These are phyloP conservation scores for Epichloe baconii DNA, from an alignment of 2,329 filamentous ascomycete species.

Conservation along the genomic window DNA sequence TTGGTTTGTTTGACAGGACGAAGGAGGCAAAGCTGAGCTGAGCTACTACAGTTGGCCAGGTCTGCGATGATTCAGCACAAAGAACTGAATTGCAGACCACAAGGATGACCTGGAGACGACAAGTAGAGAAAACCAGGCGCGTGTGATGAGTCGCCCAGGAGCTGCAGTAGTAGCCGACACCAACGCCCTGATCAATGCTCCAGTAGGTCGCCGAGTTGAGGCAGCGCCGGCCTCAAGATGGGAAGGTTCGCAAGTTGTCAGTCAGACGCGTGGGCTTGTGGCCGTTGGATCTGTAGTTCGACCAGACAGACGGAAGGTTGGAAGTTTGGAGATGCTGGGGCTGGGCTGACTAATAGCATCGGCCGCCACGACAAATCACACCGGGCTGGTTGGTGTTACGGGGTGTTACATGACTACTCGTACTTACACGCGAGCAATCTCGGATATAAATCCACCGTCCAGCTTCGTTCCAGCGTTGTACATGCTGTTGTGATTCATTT, in stretches of 20 bases:
- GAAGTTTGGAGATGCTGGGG: not conserved
- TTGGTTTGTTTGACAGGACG: no score
- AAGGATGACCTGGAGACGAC: not conserved
- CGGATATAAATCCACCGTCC: not conserved
- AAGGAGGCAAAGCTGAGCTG: no score
- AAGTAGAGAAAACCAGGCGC: no score
- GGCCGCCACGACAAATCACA: not conserved
- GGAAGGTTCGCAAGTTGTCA: not conserved
- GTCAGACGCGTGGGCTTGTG: not conserved
- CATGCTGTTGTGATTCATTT: no score
- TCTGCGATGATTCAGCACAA: no score
- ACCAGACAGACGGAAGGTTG: not conserved
- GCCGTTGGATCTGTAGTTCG: not conserved
- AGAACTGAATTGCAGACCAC: not conserved
- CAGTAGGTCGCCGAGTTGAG: not conserved
- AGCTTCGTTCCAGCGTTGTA: no score
- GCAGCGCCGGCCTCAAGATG: not conserved
- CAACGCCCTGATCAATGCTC: slow-evolving; percentile 6
- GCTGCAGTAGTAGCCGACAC: not conserved
- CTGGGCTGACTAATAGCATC: not conserved
- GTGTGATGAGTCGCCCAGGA: not conserved
- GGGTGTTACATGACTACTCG: not conserved
- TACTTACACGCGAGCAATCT: not conserved
- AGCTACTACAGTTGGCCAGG: no score
- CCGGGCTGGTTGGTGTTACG: not conserved